These are phyloP conservation scores for Forsythia suspensa DNA, from an alignment of 257 asterid genomes.

Conservation along the genomic window DNA sequence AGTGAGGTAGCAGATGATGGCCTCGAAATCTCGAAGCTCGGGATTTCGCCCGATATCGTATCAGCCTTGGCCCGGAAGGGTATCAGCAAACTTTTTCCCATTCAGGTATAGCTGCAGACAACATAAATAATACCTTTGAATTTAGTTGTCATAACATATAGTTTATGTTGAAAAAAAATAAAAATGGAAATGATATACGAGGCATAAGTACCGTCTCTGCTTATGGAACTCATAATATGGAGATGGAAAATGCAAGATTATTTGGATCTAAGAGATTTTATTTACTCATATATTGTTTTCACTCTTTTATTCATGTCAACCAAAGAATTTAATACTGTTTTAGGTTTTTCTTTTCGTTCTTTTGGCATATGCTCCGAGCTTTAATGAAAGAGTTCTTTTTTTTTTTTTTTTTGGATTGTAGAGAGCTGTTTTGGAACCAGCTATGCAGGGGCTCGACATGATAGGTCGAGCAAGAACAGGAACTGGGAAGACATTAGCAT, in stretches of 20 bases:
- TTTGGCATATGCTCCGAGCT: neutral
- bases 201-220: neutral
- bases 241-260: neutral
- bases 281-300: neutral
- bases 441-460: constrained; percentile 93
- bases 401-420: constrained; percentile 22
- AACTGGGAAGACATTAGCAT: constrained; percentile 90
- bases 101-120: constrained; percentile 55
- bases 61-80: constrained; percentile 63
- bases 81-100: constrained; percentile 80
- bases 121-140: neutral
- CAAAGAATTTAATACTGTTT: neutral
- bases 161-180: neutral
- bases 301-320: neutral
- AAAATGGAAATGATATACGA: neutral
- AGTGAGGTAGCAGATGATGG: constrained; percentile 56
- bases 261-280: neutral
- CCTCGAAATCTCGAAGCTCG: constrained; percentile 84
- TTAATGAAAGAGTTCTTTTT: neutral
- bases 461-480: constrained; percentile 96
- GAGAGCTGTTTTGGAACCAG: constrained; percentile 84
- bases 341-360: neutral
- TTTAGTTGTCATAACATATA: neutral
- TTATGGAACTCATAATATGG: neutral
- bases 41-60: constrained; percentile 63